phyloP scores from a whole-genome alignment of 345 rosid genomes.

The Acer campestre region DNA sequence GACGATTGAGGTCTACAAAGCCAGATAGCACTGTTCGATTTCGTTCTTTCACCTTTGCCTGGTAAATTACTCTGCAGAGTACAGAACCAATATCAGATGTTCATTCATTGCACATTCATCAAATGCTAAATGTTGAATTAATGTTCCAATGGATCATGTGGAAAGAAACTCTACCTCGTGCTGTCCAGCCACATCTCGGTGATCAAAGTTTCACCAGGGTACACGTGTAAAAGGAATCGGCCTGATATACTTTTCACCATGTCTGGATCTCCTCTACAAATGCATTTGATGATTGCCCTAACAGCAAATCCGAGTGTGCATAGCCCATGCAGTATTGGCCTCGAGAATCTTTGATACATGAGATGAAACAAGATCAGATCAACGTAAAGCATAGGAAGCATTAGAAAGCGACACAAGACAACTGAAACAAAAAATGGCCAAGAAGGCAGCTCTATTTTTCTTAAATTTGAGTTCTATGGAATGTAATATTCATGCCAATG shows the following conservation, averaged over 20 bases:
- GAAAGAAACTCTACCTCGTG: constrained; percentile 46
- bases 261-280: constrained; percentile 71
- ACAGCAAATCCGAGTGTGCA: constrained; percentile 85
- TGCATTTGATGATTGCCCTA: constrained; percentile 74
- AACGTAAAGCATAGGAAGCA: neutral
- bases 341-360: constrained; percentile 54
- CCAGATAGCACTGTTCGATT: constrained; percentile 67
- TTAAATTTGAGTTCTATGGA: neutral
- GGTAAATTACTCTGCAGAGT: constrained; percentile 67
- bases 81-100: constrained; percentile 20
- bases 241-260: constrained; percentile 64
- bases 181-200: constrained; percentile 91
- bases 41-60: constrained; percentile 67
- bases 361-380: constrained; percentile 25
- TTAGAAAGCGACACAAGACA: neutral
- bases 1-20: constrained; percentile 53
- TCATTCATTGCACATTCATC: neutral
- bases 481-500: neutral
- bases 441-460: neutral
- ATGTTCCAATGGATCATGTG: neutral
- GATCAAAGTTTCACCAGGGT: constrained; percentile 79
- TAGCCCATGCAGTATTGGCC: constrained; percentile 86
- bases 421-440: neutral
- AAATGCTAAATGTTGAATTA: neutral
- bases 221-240: constrained; percentile 76